Percentiles rank a stretch among this genome's conserved stretches.
Conservation (phyloP, 805 yeast genomes). For the Millerozyma acaciae region DNA sequence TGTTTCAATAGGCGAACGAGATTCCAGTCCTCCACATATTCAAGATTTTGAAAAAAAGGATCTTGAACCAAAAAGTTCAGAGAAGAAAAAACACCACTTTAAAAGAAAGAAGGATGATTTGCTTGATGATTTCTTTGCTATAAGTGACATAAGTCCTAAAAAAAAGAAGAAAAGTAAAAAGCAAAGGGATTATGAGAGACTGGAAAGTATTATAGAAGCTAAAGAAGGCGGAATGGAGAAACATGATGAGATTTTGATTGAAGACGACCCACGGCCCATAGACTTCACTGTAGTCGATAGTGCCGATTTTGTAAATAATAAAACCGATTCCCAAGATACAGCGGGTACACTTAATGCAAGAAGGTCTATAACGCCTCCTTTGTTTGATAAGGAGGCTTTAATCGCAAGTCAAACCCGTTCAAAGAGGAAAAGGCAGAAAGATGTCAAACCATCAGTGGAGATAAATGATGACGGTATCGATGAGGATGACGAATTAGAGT, state of each 20-base stretch:
- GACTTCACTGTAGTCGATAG: background rate
- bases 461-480: slow-evolving; percentile 8
- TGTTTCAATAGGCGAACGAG: no score
- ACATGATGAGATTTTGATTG: background rate
- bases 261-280: no score
- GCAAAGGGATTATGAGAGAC: slow-evolving; percentile 1
- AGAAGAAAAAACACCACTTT: no score
- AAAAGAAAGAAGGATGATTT: slow-evolving; percentile 9
- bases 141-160: slow-evolving; percentile 11
- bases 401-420: slow-evolving; percentile 7
- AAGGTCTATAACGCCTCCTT: slow-evolving; percentile 8
- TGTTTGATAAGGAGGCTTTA: slow-evolving; percentile 12
- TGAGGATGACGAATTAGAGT: slow-evolving; percentile 6
- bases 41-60: no score
- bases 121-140: slow-evolving; percentile 28
- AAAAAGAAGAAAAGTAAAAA: slow-evolving; percentile 12
- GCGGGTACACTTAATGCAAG: no score
- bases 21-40: no score
- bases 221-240: background rate
- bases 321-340: background rate
- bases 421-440: no score
- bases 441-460: background rate
- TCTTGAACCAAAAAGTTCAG: no score
- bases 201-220: no score
- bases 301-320: background rate